Conservation (phyloP, 176 grass and related monocot genomes). For the Oryza meyeriana region DNA sequence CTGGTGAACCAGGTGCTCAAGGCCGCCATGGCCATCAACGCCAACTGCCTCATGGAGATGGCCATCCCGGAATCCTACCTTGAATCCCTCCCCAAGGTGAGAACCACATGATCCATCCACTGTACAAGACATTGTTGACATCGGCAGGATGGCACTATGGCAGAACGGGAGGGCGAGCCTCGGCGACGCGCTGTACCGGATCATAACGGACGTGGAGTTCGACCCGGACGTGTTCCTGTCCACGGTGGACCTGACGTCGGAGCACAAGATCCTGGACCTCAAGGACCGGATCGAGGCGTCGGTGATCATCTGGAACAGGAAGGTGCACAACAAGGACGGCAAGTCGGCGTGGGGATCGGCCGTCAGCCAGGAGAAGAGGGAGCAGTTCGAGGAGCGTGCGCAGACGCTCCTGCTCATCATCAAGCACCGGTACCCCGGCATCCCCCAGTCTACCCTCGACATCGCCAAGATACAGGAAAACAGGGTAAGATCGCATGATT, state of each 20-base stretch:
- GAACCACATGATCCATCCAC: not conserved
- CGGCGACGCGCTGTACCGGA: conserved; percentile 81
- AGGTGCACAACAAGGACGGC: conserved; percentile 91
- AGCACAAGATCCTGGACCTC: conserved; percentile 97
- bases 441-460: conserved; percentile 81
- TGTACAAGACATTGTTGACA: not conserved
- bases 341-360: conserved; percentile 84
- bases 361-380: conserved; percentile 88
- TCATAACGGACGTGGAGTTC: conserved; percentile 84
- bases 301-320: conserved; percentile 95
- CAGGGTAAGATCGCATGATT: conserved; percentile 36
- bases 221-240: conserved; percentile 83
- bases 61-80: conserved; percentile 78
- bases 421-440: conserved; percentile 92
- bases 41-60: conserved; percentile 97
- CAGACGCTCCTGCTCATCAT: conserved; percentile 91
- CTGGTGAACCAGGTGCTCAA: conserved; percentile 93
- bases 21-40: conserved; percentile 97
- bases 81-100: conserved; percentile 80
- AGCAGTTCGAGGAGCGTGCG: conserved; percentile 96
- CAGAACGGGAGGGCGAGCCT: conserved; percentile 91
- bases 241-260: conserved; percentile 78
- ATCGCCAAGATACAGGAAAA: conserved; percentile 97
- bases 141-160: not conserved
- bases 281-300: conserved; percentile 98